Percentiles rank a stretch among this genome's conserved stretches.
phyloP scores from a whole-genome alignment of 192 early-diverging fungal species.

The Coemansia sp. region DNA sequence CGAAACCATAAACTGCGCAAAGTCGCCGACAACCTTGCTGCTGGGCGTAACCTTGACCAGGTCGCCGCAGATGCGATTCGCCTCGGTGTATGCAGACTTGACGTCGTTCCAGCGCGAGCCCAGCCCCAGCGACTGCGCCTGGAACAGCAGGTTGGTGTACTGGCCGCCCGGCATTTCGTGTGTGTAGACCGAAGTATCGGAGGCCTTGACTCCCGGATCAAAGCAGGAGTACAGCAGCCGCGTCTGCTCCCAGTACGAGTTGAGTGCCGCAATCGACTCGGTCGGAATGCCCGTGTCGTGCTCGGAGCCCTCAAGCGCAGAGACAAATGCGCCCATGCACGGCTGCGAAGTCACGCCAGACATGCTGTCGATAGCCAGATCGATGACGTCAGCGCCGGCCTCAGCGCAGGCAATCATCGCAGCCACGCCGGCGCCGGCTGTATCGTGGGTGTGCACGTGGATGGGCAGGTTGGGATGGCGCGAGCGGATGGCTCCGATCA shows the following conservation, averaged over 20 bases:
- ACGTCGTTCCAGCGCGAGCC: slow-evolving; percentile 93
- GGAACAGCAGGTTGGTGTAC: slow-evolving; percentile 99
- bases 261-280: slow-evolving; percentile 79
- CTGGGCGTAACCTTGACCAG: slow-evolving; percentile 98
- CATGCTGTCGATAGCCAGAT: slow-evolving; percentile 91
- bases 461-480: slow-evolving; percentile 89
- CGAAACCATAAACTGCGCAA: slow-evolving; percentile 97
- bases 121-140: slow-evolving; percentile 89
- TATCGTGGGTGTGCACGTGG: slow-evolving; percentile 97
- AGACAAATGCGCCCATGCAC: slow-evolving; percentile 92
- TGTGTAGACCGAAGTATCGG: slow-evolving; percentile 89
- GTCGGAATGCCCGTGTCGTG: slow-evolving; percentile 82
- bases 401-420: slow-evolving; percentile 89
- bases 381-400: slow-evolving; percentile 92
- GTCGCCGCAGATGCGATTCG: slow-evolving; percentile 91
- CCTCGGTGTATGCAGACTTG: slow-evolving; percentile 85
- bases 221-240: slow-evolving; percentile 96
- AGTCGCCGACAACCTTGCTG: slow-evolving; percentile 96
- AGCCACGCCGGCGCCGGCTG: slow-evolving; percentile 94
- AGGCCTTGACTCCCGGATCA: slow-evolving; percentile 84
- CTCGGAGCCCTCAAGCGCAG: slow-evolving; percentile 76
- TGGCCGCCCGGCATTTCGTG: slow-evolving; percentile 99
- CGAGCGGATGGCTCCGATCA: slow-evolving; percentile 85
- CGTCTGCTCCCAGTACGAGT: slow-evolving; percentile 96
- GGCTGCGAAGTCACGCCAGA: slow-evolving; percentile 96